Evolutionary conservation across 2,329 filamentous ascomycete species (phyloP).

Genomic region (Orbilia oligospora): DNA sequence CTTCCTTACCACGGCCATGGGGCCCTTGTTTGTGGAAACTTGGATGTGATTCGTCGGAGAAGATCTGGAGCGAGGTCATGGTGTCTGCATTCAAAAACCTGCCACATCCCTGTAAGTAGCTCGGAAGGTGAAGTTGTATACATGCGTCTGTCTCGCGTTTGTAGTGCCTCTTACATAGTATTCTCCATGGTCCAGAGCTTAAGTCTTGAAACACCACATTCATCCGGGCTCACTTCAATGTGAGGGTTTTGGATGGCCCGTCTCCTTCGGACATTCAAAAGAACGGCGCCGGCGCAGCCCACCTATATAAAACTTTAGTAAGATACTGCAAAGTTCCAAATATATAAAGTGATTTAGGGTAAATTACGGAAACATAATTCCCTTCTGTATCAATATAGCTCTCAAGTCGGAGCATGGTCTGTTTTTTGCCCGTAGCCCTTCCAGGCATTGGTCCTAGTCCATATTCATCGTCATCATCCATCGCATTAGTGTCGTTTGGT

Average conservation of each 20-base stretch:
- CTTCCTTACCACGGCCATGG: slow-evolving; percentile 80
- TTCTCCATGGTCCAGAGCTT: slow-evolving; percentile 81
- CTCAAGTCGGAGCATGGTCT: slow-evolving; percentile 78
- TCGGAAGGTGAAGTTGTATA: not conserved
- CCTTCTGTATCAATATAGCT: slow-evolving; percentile 77
- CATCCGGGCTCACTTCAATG: slow-evolving; percentile 71
- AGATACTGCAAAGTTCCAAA: not conserved
- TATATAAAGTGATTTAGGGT: slow-evolving; percentile 68
- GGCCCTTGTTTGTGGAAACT: slow-evolving; percentile 82
- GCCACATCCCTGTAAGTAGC: slow-evolving; percentile 62
- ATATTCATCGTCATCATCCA: slow-evolving; percentile 64
- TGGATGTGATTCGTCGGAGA: slow-evolving; percentile 85
- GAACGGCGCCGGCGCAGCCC: slow-evolving; percentile 87
- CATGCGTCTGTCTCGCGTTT: too few species aligned
- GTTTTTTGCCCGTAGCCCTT: slow-evolving; percentile 26
- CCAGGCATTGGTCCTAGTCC: not conserved
- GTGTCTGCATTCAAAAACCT: slow-evolving; percentile 89
- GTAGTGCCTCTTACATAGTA: slow-evolving; percentile 71
- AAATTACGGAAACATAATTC: slow-evolving; percentile 73
- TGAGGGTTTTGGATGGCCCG: slow-evolving; percentile 76
- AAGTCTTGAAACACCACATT: slow-evolving; percentile 76
- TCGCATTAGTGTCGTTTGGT: slow-evolving; percentile 63
- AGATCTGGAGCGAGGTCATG: slow-evolving; percentile 84
- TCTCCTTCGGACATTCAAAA: slow-evolving; percentile 82
- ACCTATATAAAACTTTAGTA: slow-evolving; percentile 67